Conservation (phyloP, 2,329 filamentous ascomycete species). For the Botrytis squamosa region DNA sequence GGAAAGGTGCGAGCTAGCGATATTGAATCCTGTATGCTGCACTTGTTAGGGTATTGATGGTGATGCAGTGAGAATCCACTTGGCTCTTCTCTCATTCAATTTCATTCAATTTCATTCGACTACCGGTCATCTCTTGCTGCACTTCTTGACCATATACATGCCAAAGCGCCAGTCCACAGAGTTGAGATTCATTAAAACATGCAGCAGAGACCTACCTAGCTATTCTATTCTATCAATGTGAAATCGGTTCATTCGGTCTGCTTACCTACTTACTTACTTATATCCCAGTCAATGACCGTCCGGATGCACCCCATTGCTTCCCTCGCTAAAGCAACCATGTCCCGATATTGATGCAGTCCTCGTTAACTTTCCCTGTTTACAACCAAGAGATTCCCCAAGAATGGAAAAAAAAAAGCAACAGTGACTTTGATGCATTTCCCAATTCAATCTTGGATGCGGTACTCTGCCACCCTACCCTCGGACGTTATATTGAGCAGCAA, state of each 20-base stretch:
- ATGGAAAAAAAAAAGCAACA: not conserved
- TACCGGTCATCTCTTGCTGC: not conserved
- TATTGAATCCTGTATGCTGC: not conserved
- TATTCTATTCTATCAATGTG: not conserved
- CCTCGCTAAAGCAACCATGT: conserved; percentile 19
- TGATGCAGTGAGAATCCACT: not conserved
- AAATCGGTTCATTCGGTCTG: not conserved
- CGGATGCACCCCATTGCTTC: conserved; percentile 17
- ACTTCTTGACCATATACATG: not conserved
- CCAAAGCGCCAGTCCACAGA: not conserved
- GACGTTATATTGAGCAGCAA: conserved; percentile 15
- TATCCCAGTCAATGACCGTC: not conserved
- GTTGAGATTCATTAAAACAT: not conserved
- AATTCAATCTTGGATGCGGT: not conserved
- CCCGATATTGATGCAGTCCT: conserved; percentile 8
- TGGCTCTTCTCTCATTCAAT: not conserved
- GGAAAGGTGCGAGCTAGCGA: not conserved
- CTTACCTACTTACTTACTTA: not conserved
- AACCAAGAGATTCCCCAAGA: not conserved
- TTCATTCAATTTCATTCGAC: not conserved
- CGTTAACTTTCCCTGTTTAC: conserved; percentile 2
- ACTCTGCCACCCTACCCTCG: not conserved
- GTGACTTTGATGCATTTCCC: not conserved
- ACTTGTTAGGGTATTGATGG: not conserved
- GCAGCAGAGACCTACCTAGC: not conserved